Percentiles rank a stretch among this genome's conserved stretches.
These are phyloP conservation scores for Beauveria asiatica DNA, from an alignment of 2,329 filamentous ascomycete genomes.

Conservation along the genomic window DNA sequence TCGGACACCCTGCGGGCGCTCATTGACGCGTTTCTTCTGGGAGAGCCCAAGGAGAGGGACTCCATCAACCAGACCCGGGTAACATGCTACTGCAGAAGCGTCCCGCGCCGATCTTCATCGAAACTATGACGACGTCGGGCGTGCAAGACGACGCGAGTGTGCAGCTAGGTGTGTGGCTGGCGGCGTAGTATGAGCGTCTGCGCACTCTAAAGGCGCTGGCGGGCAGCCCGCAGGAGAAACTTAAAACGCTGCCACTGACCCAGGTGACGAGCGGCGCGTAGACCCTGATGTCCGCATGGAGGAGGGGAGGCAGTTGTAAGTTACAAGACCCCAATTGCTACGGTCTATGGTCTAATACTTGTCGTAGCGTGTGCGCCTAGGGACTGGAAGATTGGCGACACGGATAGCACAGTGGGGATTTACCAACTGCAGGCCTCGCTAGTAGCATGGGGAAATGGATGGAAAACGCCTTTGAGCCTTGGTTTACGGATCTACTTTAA, in stretches of 20 bases:
- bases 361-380: background rate
- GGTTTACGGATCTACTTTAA: background rate
- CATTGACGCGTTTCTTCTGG: background rate
- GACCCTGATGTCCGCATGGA: too few relatives aligned
- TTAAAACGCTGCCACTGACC: background rate
- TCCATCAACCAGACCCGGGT: background rate
- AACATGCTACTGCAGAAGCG: background rate
- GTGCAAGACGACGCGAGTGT: background rate
- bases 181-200: background rate
- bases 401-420: background rate
- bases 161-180: background rate
- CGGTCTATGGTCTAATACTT: background rate
- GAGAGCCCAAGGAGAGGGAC: background rate
- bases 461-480: background rate
- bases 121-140: background rate
- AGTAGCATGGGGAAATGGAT: background rate
- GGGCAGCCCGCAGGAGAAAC: background rate
- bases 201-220: background rate
- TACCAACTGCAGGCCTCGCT: background rate
- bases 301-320: too few relatives aligned
- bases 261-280: background rate
- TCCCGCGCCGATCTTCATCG: background rate
- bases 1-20: background rate
- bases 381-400: background rate
- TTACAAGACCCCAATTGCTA: too few relatives aligned